Percentiles rank a stretch among this genome's conserved stretches.
Conservation (phyloP, 495 filamentous ascomycete species). For the Annulohypoxylon stygium region DNA sequence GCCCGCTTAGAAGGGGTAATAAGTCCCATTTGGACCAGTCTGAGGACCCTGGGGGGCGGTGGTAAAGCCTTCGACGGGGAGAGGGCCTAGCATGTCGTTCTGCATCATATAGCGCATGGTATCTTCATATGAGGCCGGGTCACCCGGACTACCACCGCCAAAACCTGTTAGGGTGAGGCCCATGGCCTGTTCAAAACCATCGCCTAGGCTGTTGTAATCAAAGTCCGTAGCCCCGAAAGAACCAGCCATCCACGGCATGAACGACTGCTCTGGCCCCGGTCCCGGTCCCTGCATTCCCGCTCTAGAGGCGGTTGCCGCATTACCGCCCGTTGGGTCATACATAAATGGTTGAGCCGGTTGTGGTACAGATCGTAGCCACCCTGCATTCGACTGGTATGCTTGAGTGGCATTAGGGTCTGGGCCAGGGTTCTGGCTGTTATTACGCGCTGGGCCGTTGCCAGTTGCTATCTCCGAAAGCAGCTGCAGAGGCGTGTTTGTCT, state of each 20-base stretch:
- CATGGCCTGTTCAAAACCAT: slow-evolving; percentile 65
- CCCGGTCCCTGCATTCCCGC: slow-evolving; percentile 8
- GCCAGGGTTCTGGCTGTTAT: slow-evolving; percentile 18
- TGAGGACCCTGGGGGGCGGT: slow-evolving; percentile 12
- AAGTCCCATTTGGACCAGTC: slow-evolving; percentile 19
- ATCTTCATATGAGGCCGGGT: slow-evolving; percentile 48
- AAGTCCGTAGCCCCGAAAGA: slow-evolving; percentile 52
- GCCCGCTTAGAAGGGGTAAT: slow-evolving; percentile 15
- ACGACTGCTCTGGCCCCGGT: slow-evolving; percentile 20
- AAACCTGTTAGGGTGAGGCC: slow-evolving; percentile 63
- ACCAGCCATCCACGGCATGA: slow-evolving; percentile 52
- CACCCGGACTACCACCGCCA: slow-evolving; percentile 44
- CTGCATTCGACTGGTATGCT: slow-evolving; percentile 18
- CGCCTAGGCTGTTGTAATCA: slow-evolving; percentile 55
- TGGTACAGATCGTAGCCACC: slow-evolving; percentile 27
- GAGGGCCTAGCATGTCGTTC: slow-evolving; percentile 46
- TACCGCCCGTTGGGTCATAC: slow-evolving; percentile 40
- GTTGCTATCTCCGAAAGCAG: slow-evolving; percentile 78
- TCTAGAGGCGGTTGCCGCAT: slow-evolving; percentile 10
- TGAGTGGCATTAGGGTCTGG: slow-evolving; percentile 9
- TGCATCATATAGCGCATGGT: slow-evolving; percentile 52
- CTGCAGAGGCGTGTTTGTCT: slow-evolving; percentile 68
- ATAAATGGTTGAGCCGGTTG: slow-evolving; percentile 46
- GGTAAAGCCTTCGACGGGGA: slow-evolving; percentile 28
- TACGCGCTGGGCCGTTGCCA: slow-evolving; percentile 61